Evolutionary conservation across 1,284 basidiomycete species (phyloP), one percentile per base, ranked within the genome.

Genomic region (Athelia psychrophila): DNA sequence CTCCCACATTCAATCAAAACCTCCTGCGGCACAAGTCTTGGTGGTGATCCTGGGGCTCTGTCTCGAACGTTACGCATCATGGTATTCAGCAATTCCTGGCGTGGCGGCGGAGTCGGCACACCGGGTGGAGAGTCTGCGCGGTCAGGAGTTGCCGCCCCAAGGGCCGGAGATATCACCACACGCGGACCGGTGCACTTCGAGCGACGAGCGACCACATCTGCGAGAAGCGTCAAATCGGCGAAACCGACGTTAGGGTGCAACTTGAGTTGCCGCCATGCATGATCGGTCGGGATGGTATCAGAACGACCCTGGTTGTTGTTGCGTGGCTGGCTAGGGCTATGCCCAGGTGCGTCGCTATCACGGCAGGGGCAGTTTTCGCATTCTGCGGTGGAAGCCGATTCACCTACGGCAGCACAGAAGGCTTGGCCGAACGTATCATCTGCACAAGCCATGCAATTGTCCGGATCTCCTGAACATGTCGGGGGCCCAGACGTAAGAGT

Each of bases 161-260:
- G 79, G 32, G 77, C 75, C 19, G 88, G 84, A 16, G 80, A 80
- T 47, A 90, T 76, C 48, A 84, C 76, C 38, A 91, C 78, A 40
- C 78, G 77, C 16, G 91, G 86, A 9, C 90, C 90, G 1, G 78
- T 80, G 62, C 90, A 94, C 63, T 83, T 86, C 27, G 89, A 87
- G 44, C 89, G 79, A 46, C 90, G 83, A 2, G 91, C 88, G 20
- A 95, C 93, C 27, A 95, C 93, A 56, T 94, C 91, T 2, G 93
- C 93, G 44, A 95, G 79, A 35, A 94, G 75, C 0, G 84, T 74
- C 45, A 95, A 74, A 64, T 93, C 90, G 13, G 91, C 81, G 64
- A 92, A 94, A 42, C 83, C 80, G 49, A 89, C 84, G 58, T 94
- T 94, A 1, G 93, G 93, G 71, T 95, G 93, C 2, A 86, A 85